These are phyloP conservation scores for Penicillium polonicum DNA, from an alignment of 2,329 filamentous ascomycete species.

Conservation along the genomic window DNA sequence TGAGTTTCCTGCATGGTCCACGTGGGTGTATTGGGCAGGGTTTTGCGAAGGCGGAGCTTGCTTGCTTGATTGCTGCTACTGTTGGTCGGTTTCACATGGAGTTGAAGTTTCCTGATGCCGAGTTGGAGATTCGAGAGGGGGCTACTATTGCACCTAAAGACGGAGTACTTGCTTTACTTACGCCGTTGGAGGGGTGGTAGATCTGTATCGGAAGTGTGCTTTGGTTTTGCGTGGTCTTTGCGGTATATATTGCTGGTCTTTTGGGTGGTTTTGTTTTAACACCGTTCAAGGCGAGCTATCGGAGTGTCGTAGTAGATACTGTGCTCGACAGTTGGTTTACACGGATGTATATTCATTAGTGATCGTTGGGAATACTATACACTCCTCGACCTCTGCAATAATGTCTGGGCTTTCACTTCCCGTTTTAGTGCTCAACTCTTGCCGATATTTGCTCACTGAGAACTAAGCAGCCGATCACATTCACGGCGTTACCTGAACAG, in stretches of 20 bases:
- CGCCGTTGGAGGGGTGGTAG: constrained; percentile 36
- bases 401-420: not conserved
- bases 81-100: constrained; percentile 70
- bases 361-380: not conserved
- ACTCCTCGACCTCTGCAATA: not conserved
- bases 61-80: constrained; percentile 74
- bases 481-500: too few species aligned
- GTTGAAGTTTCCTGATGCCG: constrained; percentile 60
- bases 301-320: not conserved
- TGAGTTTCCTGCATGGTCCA: constrained; percentile 85
- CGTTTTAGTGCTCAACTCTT: too few species aligned
- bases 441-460: too few species aligned
- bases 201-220: not conserved
- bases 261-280: not conserved
- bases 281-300: not conserved
- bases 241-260: not conserved
- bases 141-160: constrained; percentile 71
- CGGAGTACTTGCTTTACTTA: constrained; percentile 69
- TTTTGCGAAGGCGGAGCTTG: constrained; percentile 83
- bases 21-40: constrained; percentile 78
- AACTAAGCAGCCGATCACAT: too few species aligned
- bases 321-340: not conserved
- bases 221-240: not conserved
- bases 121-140: constrained; percentile 65
- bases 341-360: not conserved